Percentiles rank a stretch among this genome's conserved stretches.
Conservation (phyloP, 352 stramenopile species). For the Elongisporangium prolatum region DNA sequence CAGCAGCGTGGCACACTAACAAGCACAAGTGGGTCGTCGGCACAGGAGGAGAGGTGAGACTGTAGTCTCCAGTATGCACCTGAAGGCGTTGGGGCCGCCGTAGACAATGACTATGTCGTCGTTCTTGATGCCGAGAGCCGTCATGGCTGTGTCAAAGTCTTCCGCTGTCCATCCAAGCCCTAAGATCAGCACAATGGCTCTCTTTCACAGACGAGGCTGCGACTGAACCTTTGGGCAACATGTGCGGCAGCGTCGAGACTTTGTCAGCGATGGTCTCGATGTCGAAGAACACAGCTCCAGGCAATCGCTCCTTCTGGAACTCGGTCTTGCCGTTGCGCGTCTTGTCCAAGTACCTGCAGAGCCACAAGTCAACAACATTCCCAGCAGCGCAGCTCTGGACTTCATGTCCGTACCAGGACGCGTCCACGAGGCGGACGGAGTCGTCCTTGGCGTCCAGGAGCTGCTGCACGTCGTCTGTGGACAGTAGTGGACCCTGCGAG, state of each 20-base stretch:
- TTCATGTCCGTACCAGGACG: conserved; percentile 38
- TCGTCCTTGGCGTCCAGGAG: conserved; percentile 20
- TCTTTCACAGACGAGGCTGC: too few relatives aligned
- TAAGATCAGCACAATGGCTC: neutral
- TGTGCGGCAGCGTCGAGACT: conserved; percentile 75
- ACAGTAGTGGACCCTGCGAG: conserved; percentile 32
- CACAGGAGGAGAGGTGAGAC: too few relatives aligned
- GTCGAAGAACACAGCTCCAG: conserved; percentile 89
- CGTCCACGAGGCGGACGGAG: conserved; percentile 65
- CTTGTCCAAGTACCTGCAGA: conserved; percentile 57
- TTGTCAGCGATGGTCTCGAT: conserved; percentile 84
- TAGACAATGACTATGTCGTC: conserved; percentile 79
- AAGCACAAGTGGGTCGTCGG: neutral
- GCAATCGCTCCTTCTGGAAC: conserved; percentile 60
- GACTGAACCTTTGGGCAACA: conserved; percentile 61
- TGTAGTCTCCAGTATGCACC: conserved; percentile 17
- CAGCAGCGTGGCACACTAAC: conserved; percentile 71
- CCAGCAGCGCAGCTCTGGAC: too few relatives aligned
- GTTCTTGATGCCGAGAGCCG: conserved; percentile 59
- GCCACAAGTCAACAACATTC: too few relatives aligned
- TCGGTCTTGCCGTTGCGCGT: conserved; percentile 56
- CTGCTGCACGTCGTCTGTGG: conserved; percentile 40
- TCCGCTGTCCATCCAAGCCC: conserved; percentile 19
- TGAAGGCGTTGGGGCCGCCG: conserved; percentile 76
- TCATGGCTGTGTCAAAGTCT: conserved; percentile 66